These are phyloP conservation scores for Sporopachydermia quercuum DNA, from an alignment of 805 yeast genomes.

Conservation along the genomic window DNA sequence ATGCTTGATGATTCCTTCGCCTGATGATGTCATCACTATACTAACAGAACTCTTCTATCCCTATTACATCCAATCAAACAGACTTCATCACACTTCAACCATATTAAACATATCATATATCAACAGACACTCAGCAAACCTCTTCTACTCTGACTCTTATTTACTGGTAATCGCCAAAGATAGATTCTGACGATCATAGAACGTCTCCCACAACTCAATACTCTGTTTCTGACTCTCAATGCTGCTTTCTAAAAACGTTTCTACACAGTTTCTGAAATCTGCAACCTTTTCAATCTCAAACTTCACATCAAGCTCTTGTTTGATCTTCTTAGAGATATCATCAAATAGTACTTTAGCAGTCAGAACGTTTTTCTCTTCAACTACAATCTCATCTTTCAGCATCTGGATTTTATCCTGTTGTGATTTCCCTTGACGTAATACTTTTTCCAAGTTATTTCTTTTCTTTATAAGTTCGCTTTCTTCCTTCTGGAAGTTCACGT, in stretches of 20 bases:
- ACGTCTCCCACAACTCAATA: slow-evolving; percentile 78
- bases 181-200: slow-evolving; percentile 35
- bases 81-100: no score
- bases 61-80: no score
- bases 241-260: slow-evolving; percentile 77
- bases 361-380: slow-evolving; percentile 36
- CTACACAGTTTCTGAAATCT: slow-evolving; percentile 81
- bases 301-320: slow-evolving; percentile 39
- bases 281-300: slow-evolving; percentile 66
- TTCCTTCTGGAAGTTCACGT: slow-evolving; percentile 27
- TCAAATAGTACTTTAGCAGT: slow-evolving; percentile 45
- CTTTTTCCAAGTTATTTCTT: slow-evolving; percentile 30
- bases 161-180: neutral
- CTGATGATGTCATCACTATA: no score
- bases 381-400: slow-evolving; percentile 44
- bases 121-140: no score
- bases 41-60: no score
- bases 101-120: no score
- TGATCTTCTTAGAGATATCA: slow-evolving; percentile 50
- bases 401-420: slow-evolving; percentile 48
- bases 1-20: no score
- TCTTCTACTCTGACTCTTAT: no score
- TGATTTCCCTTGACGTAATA: slow-evolving; percentile 29
- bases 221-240: slow-evolving; percentile 89
- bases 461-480: slow-evolving; percentile 35